Evolutionary conservation across 306 rosid species (phyloP).

Genomic region (Neltuma alba): DNA sequence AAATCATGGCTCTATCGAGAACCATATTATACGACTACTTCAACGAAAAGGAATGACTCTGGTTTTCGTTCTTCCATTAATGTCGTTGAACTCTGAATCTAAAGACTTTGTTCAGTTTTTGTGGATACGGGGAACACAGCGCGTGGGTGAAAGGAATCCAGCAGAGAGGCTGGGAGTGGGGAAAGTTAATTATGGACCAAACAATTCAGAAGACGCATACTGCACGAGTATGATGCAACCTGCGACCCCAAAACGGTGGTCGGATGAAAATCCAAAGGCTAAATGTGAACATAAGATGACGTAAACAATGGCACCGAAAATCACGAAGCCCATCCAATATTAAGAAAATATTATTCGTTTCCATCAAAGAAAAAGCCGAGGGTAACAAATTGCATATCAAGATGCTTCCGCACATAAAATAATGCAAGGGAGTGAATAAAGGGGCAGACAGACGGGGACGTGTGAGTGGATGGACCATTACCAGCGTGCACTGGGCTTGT

Average conservation of each 20-base stretch:
- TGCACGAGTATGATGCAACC: neutral
- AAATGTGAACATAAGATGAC: neutral
- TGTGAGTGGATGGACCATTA: neutral
- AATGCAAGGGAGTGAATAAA: slow-evolving; percentile 6
- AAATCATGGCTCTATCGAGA: neutral
- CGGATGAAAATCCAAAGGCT: neutral
- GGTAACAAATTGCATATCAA: neutral
- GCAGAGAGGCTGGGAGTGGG: neutral
- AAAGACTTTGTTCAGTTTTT: neutral
- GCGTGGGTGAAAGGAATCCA: neutral
- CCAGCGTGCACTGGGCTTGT: neutral
- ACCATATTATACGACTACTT: neutral
- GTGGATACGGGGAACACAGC: neutral
- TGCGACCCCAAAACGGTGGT: neutral
- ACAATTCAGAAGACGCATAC: neutral
- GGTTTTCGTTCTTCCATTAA: neutral
- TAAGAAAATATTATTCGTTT: neutral
- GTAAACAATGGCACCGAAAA: neutral
- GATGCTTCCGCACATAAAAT: neutral
- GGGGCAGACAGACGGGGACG: neutral
- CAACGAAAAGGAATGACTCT: neutral
- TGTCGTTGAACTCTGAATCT: neutral
- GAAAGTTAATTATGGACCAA: neutral
- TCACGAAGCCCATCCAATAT: neutral
- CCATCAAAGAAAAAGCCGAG: neutral